Evolutionary conservation across 345 rosid species (phyloP).

Genomic region (Hevea brasiliensis): DNA sequence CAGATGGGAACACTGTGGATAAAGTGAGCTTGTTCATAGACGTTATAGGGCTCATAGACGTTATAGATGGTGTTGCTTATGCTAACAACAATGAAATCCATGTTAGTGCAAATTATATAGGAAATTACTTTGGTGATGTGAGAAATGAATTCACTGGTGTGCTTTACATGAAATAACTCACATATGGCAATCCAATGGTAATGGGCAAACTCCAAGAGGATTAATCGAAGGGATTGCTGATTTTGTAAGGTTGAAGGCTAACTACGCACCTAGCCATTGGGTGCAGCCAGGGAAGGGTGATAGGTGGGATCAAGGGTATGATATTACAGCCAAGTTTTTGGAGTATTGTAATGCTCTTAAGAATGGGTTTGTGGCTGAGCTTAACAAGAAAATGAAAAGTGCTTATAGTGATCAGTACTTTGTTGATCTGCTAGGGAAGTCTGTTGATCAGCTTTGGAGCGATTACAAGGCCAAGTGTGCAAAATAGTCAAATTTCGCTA

Average conservation of each 20-base stretch:
- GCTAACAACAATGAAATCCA: slow-evolving; percentile 24
- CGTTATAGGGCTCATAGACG: slow-evolving; percentile 27
- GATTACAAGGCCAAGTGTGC: slow-evolving; percentile 68
- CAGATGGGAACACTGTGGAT: too few species aligned
- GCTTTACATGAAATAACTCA: slow-evolving; percentile 68
- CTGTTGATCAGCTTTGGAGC: slow-evolving; percentile 62
- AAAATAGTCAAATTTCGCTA: neutral
- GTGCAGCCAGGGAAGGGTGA: slow-evolving; percentile 61
- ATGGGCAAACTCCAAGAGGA: slow-evolving; percentile 40
- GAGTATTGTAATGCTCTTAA: slow-evolving; percentile 53
- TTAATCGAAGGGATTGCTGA: too few species aligned
- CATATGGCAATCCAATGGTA: slow-evolving; percentile 75
- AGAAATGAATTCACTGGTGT: slow-evolving; percentile 54
- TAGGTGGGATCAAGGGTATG: slow-evolving; percentile 74
- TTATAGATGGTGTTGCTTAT: slow-evolving; percentile 30
- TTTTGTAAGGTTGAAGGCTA: too few species aligned
- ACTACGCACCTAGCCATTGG: slow-evolving; percentile 55
- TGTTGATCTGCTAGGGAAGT: slow-evolving; percentile 58
- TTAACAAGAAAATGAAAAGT: slow-evolving; percentile 61
- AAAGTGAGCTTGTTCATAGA: slow-evolving; percentile 15
- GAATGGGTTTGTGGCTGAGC: slow-evolving; percentile 65
- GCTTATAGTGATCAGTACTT: slow-evolving; percentile 50
- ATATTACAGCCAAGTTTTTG: slow-evolving; percentile 62
- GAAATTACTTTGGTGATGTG: slow-evolving; percentile 36
- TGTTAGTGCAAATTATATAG: slow-evolving; percentile 25